Base-by-base conservation (phyloP, 139 green algal species). In the Chlorella sp. region DNA sequence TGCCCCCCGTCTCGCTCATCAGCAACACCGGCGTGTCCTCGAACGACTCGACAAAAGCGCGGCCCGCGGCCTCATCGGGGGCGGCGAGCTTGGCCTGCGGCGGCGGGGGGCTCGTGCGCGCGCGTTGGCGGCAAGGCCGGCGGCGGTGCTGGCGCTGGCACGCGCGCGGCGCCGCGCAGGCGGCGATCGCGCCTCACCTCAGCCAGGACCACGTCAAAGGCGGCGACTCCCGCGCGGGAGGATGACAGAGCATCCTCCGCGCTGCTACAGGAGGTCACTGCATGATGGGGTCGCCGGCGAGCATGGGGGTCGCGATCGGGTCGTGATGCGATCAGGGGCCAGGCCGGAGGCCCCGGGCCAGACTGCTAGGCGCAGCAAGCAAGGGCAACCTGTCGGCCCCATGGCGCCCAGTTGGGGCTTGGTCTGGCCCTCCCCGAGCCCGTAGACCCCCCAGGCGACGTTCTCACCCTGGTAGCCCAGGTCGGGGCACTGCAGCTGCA, bases 21-120 rank as follows among this genome's bases (percentile, higher is more conserved):
- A 92, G 72, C 21, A 93, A 80, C 27, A 89, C 71, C 27, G 89
- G 89, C 56, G 88, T 61, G 56, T 71, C 74, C 51, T 76, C 63
- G 33, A 78, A 78, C 0, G 75, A 70, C 41, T 67, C 40, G 27
- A 83, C 33, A 71, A 84, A 82, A 23, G 71, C 67, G 31, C 63
- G 62, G 35, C 77, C 74, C 8, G 63, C 45, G 6, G n/a, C 15
- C 36, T 82, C 64, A 42, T 83, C 71, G 36, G 33, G 12, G 35
- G 73, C 51, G 19, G 86, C 71, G 11, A 79, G 12, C 33, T 71
- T 64, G 1, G 74, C 61, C 83, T 88, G 83, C 71, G 68, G 23
- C 4, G 67, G 9, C 31, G 0, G 23, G 31, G 41, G 0, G 17
- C 6, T 72, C 23, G 5, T 8, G 43, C 6, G n/a, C n/a, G n/a